Conservation (phyloP, 2,329 filamentous ascomycete species). For the Claviceps sorghi region DNA sequence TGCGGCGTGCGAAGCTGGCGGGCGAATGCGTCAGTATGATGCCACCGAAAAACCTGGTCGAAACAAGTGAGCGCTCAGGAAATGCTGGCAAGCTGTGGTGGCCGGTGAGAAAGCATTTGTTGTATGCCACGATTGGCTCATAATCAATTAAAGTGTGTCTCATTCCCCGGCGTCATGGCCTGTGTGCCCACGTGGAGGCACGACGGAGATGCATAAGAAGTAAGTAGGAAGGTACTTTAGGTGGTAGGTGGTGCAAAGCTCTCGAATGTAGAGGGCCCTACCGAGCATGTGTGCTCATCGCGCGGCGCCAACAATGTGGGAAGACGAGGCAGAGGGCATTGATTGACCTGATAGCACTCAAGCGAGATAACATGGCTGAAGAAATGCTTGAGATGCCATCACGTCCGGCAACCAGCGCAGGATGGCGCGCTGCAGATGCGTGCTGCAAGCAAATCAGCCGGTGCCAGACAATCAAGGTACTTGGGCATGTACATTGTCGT, state of each 20-base stretch:
- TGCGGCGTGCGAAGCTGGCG: background rate
- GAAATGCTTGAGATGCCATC: background rate
- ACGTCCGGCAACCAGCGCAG: background rate
- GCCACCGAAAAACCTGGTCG: background rate
- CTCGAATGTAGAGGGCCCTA: background rate
- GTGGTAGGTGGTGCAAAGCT: background rate
- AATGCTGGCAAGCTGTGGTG: background rate
- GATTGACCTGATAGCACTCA: background rate
- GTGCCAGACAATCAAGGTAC: background rate
- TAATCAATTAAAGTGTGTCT: background rate
- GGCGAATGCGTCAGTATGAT: constrained; percentile 1
- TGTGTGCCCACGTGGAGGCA: constrained; percentile 4
- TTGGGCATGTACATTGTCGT: too few species aligned
- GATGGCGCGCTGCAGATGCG: background rate
- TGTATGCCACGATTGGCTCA: constrained; percentile 1
- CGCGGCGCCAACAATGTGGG: background rate
- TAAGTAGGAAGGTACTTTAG: too few species aligned
- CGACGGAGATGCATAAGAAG: background rate
- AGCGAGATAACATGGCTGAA: too few species aligned
- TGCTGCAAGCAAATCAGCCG: constrained; percentile 1
- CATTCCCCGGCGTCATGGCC: background rate
- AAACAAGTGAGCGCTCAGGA: background rate
- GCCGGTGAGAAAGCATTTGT: background rate
- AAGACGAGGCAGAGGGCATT: background rate
- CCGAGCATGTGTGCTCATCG: background rate